Conservation (phyloP, 768 basidiomycete genomes). For the Lanmaoa pseudosensibilis region DNA sequence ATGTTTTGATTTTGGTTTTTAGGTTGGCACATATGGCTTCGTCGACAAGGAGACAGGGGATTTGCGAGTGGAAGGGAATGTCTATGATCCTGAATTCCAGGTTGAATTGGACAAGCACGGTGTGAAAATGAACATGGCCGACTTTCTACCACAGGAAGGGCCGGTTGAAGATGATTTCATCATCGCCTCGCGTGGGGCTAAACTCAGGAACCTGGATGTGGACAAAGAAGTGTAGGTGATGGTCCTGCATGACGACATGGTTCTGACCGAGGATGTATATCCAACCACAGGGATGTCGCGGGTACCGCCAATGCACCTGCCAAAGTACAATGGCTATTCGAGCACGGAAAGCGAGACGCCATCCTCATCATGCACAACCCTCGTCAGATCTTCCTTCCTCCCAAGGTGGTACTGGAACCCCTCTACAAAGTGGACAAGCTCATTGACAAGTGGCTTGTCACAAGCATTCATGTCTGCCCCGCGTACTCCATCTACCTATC, state of each 20-base stretch:
- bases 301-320: conserved; percentile 26
- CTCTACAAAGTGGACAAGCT: conserved; percentile 29
- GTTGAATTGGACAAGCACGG: conserved; percentile 14
- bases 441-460: conserved; percentile 33
- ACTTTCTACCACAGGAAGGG: conserved; percentile 16
- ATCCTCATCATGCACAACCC: conserved; percentile 36
- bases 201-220: conserved; percentile 1
- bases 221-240: conserved; percentile 23
- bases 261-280: not conserved
- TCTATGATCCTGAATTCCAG: conserved; percentile 31
- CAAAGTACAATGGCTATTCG: conserved; percentile 35
- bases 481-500: conserved; percentile 37
- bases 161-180: conserved; percentile 26
- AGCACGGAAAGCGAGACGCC: conserved; percentile 27
- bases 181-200: conserved; percentile 23
- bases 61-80: conserved; percentile 35
- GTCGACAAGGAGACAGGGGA: conserved; percentile 33
- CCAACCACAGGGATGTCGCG: conserved; percentile 7
- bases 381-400: conserved; percentile 20
- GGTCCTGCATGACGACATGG: not conserved
- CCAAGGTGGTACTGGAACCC: conserved; percentile 21
- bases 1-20: not conserved
- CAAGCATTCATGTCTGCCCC: conserved; percentile 29
- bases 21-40: conserved; percentile 40
- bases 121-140: conserved; percentile 12